A percentile compares a stretch with the other conserved stretches of the same genome.
phyloP scores from a whole-genome alignment of 345 rosid genomes.

The Gossypioides kirkii region DNA sequence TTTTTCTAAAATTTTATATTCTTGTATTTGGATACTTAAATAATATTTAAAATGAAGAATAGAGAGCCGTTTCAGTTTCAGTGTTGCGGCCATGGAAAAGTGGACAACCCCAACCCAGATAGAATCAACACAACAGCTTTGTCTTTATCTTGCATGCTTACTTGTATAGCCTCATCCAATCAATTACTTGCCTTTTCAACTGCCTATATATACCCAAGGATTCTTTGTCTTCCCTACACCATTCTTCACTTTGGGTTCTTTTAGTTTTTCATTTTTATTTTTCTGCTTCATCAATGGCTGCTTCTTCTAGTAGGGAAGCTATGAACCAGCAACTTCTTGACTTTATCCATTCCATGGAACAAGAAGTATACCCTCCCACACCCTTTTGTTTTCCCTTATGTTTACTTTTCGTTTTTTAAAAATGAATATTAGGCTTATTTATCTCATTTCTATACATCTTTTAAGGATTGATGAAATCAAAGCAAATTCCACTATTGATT shows the following conservation, averaged over 20 bases:
- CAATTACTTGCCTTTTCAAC: constrained; percentile 1
- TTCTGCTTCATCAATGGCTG: neutral
- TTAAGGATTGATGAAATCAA: neutral
- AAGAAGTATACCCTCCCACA: constrained; percentile 10
- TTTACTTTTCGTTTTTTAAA: neutral
- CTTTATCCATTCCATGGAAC: constrained; percentile 17
- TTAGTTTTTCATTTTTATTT: neutral
- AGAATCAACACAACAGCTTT: neutral
- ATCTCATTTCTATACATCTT: neutral
- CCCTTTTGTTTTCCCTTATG: neutral
- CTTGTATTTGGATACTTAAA: neutral
- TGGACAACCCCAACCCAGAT: neutral
- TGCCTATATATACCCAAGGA: neutral
- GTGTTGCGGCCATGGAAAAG: neutral
- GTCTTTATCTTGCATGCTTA: neutral
- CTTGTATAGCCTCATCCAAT: neutral
- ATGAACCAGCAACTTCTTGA: constrained; percentile 8
- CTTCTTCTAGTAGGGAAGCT: constrained; percentile 5
- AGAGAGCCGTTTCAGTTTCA: neutral
- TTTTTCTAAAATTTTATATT: neutral
- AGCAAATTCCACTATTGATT: neutral
- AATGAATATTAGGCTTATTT: neutral
- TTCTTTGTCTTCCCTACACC: neutral
- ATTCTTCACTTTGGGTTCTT: neutral
- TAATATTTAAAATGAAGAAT: neutral